Percentiles rank a stretch among this genome's conserved stretches.
These are phyloP conservation scores for Botrytis medusae DNA, from an alignment of 2,329 filamentous ascomycete genomes.

Conservation along the genomic window DNA sequence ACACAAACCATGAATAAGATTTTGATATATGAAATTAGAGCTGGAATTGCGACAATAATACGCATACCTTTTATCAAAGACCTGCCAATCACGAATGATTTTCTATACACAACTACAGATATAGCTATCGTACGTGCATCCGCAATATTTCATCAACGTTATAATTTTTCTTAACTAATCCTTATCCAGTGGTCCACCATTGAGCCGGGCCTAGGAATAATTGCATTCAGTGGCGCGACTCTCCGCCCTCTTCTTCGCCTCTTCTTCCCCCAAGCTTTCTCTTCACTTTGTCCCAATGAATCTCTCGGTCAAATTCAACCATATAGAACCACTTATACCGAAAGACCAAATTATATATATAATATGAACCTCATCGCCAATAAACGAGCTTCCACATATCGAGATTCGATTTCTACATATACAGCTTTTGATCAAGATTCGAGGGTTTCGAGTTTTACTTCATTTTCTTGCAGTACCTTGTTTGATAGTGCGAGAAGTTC, in stretches of 20 bases:
- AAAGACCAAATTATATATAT: not conserved
- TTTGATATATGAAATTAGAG: constrained; percentile 24
- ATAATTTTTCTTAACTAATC: constrained; percentile 10
- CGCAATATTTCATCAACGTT: not conserved
- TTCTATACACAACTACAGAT: constrained; percentile 31
- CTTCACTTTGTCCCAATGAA: not conserved
- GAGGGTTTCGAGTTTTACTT: not conserved
- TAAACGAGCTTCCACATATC: not conserved
- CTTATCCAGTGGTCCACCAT: constrained; percentile 51
- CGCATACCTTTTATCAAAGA: constrained; percentile 32
- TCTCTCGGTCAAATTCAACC: not conserved
- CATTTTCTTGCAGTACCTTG: not conserved
- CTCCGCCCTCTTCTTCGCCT: constrained; percentile 46
- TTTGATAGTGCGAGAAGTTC: not conserved
- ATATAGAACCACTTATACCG: not conserved
- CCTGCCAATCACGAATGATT: constrained; percentile 29
- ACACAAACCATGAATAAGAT: not conserved
- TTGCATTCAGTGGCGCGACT: constrained; percentile 49
- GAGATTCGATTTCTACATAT: not conserved
- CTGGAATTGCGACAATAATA: constrained; percentile 33
- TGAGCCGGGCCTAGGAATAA: constrained; percentile 50
- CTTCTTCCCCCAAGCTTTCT: constrained; percentile 26
- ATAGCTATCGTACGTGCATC: constrained; percentile 18
- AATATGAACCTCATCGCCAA: not conserved
- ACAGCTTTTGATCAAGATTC: not conserved